Percentiles rank a stretch among this genome's conserved stretches.
phyloP scores from a whole-genome alignment of 768 basidiomycete species.

The Pleurotus citrinopileatus region DNA sequence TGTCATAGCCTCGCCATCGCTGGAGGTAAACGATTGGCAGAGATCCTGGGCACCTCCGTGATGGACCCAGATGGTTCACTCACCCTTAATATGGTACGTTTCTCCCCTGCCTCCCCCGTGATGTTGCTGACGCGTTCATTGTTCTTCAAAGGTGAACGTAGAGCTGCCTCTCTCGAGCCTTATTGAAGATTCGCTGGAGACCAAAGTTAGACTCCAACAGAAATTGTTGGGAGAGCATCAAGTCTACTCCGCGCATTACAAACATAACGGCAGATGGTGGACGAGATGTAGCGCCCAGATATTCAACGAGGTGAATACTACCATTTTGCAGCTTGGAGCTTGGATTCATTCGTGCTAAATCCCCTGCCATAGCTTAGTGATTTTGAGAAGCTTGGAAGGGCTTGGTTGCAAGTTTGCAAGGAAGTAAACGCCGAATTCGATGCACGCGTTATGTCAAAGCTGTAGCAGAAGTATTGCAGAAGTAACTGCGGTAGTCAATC shows the following conservation, averaged over 20 bases:
- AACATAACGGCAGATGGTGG: constrained; percentile 44
- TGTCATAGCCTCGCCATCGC: constrained; percentile 66
- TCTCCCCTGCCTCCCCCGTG: background rate
- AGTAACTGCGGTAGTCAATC: too few relatives aligned
- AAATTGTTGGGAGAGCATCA: constrained; percentile 33
- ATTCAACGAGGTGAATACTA: constrained; percentile 39
- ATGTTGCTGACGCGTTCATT: background rate
- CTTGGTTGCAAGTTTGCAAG: background rate
- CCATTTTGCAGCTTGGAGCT: background rate
- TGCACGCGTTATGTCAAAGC: background rate
- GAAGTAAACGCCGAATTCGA: background rate
- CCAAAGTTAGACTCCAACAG: constrained; percentile 23
- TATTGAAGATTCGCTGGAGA: constrained; percentile 18
- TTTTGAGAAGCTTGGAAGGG: background rate
- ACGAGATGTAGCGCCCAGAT: constrained; percentile 45
- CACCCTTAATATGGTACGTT: constrained; percentile 69
- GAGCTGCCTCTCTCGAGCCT: constrained; percentile 34
- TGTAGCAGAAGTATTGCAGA: too few relatives aligned
- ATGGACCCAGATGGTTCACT: constrained; percentile 58
- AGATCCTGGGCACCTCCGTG: constrained; percentile 60
- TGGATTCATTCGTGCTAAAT: background rate
- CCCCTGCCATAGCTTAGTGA: background rate
- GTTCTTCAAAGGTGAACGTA: constrained; percentile 33
- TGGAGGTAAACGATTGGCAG: constrained; percentile 63
- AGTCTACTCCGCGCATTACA: constrained; percentile 30